Base-by-base conservation (phyloP, 2,329 filamentous ascomycete genomes). In the Hysterium pulicare region DNA sequence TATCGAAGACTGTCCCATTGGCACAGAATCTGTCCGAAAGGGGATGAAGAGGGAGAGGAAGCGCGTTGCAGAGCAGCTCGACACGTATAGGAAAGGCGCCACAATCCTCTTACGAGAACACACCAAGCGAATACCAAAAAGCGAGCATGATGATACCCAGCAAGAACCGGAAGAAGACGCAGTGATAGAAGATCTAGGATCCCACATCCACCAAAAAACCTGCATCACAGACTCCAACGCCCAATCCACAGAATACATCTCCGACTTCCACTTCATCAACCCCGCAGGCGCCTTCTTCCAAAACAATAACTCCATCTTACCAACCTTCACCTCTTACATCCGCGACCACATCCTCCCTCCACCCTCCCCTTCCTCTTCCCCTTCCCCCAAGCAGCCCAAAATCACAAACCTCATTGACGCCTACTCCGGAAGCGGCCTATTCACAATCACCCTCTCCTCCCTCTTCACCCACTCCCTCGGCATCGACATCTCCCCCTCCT, bases 281-380 rank as follows among this genome's bases (percentile, higher is more conserved):
- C 88, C 87, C 2, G 93, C 93, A 9, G 90, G 90, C 46, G 83
- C 88, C 40, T 98, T 98, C 74, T 98, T 98, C 79, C 93, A 98
- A 64, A 98, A 98, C 77, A 98, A 98, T 78, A 97, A 97, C 75
- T 94, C 90, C 42, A 97, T 98, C 69, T 83, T 98, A 19, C 82
- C 87, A 22, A 71, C 74, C 13, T 95, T 97, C 69, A 95, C 90
- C 11, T 77, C 82, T 52, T 95, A 94, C 72, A 87, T 97, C 63
- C 86, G 89, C 49, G 76, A 86, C 28, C 80, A 86, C 66, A 86
- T 91, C 58, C 74, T 90, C 2, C 83, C 82, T 20, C 31, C 54
- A 22, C 13, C 42, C 2, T 24, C 55, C 36, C n/a, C n/a, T n/a
- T n/a, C n/a, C n/a, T n/a, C n/a, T n/a, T n/a, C n/a, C n/a, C n/a